These are phyloP conservation scores for Firmiana major DNA, from an alignment of 345 rosid genomes.

Conservation along the genomic window DNA sequence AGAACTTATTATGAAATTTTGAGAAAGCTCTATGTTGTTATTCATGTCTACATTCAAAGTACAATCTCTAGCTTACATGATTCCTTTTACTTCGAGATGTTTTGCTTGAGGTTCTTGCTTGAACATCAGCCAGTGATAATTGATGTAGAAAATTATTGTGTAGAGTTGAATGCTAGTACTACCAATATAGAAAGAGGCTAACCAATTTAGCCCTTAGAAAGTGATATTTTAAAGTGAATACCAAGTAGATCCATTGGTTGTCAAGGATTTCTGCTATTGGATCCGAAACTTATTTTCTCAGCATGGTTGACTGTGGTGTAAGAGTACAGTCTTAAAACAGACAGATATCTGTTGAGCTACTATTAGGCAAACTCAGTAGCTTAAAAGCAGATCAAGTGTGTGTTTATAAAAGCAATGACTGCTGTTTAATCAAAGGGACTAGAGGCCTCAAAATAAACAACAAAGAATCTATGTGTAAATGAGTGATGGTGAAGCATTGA, in stretches of 20 bases:
- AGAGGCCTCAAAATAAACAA: neutral
- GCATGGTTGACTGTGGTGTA: neutral
- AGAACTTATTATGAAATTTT: neutral
- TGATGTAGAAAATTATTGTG: neutral
- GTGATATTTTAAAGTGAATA: neutral
- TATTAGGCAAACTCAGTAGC: neutral
- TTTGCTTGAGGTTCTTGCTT: neutral
- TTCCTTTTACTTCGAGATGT: neutral
- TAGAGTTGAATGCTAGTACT: neutral
- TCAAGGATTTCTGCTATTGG: neutral
- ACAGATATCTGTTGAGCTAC: neutral
- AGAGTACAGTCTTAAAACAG: neutral
- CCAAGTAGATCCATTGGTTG: neutral
- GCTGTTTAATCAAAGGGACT: neutral
- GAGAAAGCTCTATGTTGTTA: neutral
- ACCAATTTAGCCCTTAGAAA: neutral
- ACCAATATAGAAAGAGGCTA: neutral
- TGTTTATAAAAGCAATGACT: neutral
- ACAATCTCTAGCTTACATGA: neutral
- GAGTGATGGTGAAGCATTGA: conserved; percentile 15
- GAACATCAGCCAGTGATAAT: neutral
- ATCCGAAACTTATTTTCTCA: neutral
- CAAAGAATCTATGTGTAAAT: neutral
- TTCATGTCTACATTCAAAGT: neutral
- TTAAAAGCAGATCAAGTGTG: neutral